phyloP scores from a whole-genome alignment of 495 filamentous ascomycete species.

The Penicillium cosmopolitanum region DNA sequence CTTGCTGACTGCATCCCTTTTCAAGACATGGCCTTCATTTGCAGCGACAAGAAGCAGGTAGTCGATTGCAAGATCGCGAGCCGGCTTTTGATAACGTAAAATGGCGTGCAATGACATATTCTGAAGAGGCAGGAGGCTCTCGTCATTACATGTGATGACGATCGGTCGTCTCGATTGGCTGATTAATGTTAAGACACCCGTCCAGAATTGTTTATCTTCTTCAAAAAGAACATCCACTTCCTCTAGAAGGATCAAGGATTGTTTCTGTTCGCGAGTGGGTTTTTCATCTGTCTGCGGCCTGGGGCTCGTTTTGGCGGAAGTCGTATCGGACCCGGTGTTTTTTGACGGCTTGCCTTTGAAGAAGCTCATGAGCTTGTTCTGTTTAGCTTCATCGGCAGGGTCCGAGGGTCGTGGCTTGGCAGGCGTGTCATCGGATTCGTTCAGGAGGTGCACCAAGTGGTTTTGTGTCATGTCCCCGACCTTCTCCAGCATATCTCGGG shows the following conservation, averaged over 20 bases:
- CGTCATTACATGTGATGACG: conserved; percentile 93
- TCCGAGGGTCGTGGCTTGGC: conserved; percentile 14
- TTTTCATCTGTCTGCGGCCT: conserved; percentile 40
- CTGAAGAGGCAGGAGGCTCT: conserved; percentile 70
- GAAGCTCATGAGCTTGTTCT: conserved; percentile 79
- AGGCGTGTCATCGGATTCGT: conserved; percentile 30
- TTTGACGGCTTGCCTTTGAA: conserved; percentile 60
- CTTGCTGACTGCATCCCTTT: conserved; percentile 63
- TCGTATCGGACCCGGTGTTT: conserved; percentile 24
- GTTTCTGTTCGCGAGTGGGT: conserved; percentile 68
- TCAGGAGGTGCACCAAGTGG: conserved; percentile 74
- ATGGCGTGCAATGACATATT: conserved; percentile 80
- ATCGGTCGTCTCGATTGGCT: conserved; percentile 86
- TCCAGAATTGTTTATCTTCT: conserved; percentile 95
- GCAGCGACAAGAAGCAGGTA: conserved; percentile 83
- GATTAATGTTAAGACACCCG: conserved; percentile 75
- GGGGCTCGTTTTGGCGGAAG: conserved; percentile 9
- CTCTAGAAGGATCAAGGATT: conserved; percentile 93
- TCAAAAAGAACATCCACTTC: conserved; percentile 94
- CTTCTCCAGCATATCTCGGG: conserved; percentile 86
- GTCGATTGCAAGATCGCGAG: conserved; percentile 71
- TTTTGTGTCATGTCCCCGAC: conserved; percentile 97
- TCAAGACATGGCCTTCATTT: conserved; percentile 85
- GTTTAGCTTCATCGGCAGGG: conserved; percentile 61
- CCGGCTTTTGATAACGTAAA: conserved; percentile 74